Evolutionary conservation across 106 monocot genomes (phyloP).

Genomic region (Acorus calamus): DNA sequence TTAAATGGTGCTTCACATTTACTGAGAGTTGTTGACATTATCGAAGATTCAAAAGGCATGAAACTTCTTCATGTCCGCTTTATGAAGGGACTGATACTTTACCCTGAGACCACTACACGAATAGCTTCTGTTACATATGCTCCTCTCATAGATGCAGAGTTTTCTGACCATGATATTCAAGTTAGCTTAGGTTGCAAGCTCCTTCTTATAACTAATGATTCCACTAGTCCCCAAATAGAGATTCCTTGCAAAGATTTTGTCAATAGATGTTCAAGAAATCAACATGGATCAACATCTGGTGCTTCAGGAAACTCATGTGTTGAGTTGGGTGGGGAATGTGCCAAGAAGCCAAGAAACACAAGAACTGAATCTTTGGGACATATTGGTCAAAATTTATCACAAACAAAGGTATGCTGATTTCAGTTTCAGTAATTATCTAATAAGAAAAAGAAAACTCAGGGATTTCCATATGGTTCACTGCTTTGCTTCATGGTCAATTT

Average conservation of each 20-base stretch:
- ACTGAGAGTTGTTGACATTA: conserved; percentile 33
- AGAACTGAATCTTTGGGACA: background rate
- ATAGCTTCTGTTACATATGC: conserved; percentile 38
- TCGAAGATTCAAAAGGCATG: conserved; percentile 25
- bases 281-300: background rate
- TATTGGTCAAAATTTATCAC: too few relatives aligned
- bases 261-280: background rate
- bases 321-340: background rate
- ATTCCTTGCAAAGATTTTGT: conserved; percentile 24
- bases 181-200: conserved; percentile 12
- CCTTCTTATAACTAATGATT: conserved; percentile 23
- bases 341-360: background rate
- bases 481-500: too few relatives aligned
- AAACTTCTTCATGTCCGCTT: conserved; percentile 38
- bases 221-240: conserved; percentile 16
- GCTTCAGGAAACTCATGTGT: background rate
- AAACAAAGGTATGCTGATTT: too few relatives aligned
- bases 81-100: conserved; percentile 46
- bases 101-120: conserved; percentile 32
- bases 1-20: conserved; percentile 32
- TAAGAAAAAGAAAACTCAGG: too few relatives aligned
- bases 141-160: conserved; percentile 1
- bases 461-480: too few relatives aligned
- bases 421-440: too few relatives aligned
- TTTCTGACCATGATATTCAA: conserved; percentile 6